Base-by-base conservation (phyloP, 2,329 filamentous ascomycete genomes). In the Colletotrichum cereale region DNA sequence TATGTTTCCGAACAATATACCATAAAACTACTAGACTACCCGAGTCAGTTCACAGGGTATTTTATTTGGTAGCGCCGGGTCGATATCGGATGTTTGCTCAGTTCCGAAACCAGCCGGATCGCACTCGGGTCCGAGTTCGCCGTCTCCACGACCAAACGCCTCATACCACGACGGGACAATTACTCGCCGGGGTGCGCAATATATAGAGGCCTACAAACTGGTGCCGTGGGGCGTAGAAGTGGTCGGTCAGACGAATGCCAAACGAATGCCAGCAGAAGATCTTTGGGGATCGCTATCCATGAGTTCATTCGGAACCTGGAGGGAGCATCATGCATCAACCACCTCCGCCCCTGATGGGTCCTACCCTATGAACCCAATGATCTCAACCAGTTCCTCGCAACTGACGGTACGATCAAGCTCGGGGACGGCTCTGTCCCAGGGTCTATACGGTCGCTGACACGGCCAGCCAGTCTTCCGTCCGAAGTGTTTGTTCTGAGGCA, bases 401-500 rank as follows among this genome's bases (percentile, higher is more conserved):
- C 36, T 29, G n/a, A 5, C 44, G 21, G 36, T 38, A 50, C 26
- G 11, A 42, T 40, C 63, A 61, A 40, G n/a, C 31, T 26, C 16
- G 29, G 24, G 31, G 40, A 70, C 55, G 38, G 48, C 48, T 56
- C 24, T 57, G 26, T 36, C 56, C 34, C 10, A 42, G 53, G 56
- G 8, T 38, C n/a, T 38, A 10, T 44, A 24, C 8, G 24, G 6
- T 26, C 47, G 12, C 24, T 42, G 47, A 52, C 53, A 71, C 58
- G 65, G 58, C 67, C 24, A 62, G 53, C 34, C 57, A 40, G 26
- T 29, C 53, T 40, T 56, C 57, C 55, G 40, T 72, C 70, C 36
- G 55, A 72, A 66, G 70, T 71, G 52, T 29, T 40, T 36, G 47
- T 38, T 71, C 66, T 72, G 66, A 61, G 42, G 66, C 70, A 66